Conservation (phyloP, 495 filamentous ascomycete species). For the Aspergillus sclerotioniger region DNA sequence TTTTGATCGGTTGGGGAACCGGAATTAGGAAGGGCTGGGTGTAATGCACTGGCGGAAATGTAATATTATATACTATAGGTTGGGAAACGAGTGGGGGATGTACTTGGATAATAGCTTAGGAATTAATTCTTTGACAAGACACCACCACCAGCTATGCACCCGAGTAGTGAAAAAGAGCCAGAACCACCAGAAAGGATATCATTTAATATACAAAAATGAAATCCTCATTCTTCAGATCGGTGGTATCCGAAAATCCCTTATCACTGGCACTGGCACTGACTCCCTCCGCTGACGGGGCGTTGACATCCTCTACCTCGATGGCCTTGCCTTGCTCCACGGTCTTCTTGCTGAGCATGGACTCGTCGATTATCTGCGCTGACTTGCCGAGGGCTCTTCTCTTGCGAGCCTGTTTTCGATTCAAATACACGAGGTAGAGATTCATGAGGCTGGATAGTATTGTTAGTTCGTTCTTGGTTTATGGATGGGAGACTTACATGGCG, state of each 20-base stretch:
- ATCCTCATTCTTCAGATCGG: slow-evolving; percentile 30
- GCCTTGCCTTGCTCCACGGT: slow-evolving; percentile 17
- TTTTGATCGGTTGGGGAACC: no score
- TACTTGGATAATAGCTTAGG: no score
- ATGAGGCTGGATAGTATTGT: slow-evolving; percentile 10
- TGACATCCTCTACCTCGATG: slow-evolving; percentile 22
- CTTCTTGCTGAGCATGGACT: slow-evolving; percentile 21
- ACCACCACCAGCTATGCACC: no score
- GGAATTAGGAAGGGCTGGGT: no score
- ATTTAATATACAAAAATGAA: slow-evolving; percentile 33
- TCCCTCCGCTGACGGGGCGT: background rate
- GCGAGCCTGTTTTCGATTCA: slow-evolving; percentile 47
- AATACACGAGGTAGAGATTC: slow-evolving; percentile 44
- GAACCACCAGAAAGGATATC: background rate
- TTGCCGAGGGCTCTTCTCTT: slow-evolving; percentile 38
- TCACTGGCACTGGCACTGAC: no score
- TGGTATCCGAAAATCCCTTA: slow-evolving; percentile 27
- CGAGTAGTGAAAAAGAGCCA: no score
- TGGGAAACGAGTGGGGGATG: no score
- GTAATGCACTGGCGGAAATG: no score
- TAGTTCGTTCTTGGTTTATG: background rate
- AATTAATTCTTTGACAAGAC: no score
- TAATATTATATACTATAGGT: no score
- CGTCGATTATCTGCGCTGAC: slow-evolving; percentile 17
- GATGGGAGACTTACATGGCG: slow-evolving; percentile 17